Evolutionary conservation across 768 basidiomycete genomes (phyloP).

Genomic region (Mycena epipterygia): DNA sequence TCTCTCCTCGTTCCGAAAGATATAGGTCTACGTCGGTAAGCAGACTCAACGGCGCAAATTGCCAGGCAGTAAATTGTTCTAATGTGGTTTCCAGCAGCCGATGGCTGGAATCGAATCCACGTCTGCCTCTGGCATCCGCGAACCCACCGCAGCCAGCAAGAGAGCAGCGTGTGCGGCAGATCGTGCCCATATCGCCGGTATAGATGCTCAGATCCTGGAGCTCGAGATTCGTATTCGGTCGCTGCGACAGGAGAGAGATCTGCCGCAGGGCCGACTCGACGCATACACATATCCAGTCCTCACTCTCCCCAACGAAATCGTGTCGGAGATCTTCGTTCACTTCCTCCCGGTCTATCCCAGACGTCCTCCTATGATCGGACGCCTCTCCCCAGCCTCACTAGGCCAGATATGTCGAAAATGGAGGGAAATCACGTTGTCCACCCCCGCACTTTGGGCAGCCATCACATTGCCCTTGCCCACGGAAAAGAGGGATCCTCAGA

Average conservation of each 20-base stretch:
- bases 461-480: not conserved
- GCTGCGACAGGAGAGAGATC: not conserved
- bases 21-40: too few relatives aligned
- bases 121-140: too few relatives aligned
- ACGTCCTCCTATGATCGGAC: not conserved
- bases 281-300: slow-evolving; percentile 13
- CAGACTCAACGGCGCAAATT: too few relatives aligned
- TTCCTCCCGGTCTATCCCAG: slow-evolving; percentile 9
- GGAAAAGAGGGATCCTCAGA: not conserved
- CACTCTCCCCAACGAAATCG: slow-evolving; percentile 11
- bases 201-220: not conserved
- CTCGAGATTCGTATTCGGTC: too few relatives aligned
- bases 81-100: too few relatives aligned
- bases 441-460: slow-evolving; percentile 8
- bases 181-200: not conserved
- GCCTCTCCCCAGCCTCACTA: not conserved
- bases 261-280: not conserved
- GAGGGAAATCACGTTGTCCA: not conserved
- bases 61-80: too few relatives aligned
- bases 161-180: too few relatives aligned
- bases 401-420: slow-evolving; percentile 7
- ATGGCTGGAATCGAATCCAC: too few relatives aligned
- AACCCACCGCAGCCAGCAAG: too few relatives aligned
- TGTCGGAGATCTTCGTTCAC: slow-evolving; percentile 1
- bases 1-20: too few relatives aligned